A percentile compares a stretch with the other conserved stretches of the same genome.
These are phyloP conservation scores for Geranium incanum DNA, from an alignment of 441 rosid genomes.

Conservation along the genomic window DNA sequence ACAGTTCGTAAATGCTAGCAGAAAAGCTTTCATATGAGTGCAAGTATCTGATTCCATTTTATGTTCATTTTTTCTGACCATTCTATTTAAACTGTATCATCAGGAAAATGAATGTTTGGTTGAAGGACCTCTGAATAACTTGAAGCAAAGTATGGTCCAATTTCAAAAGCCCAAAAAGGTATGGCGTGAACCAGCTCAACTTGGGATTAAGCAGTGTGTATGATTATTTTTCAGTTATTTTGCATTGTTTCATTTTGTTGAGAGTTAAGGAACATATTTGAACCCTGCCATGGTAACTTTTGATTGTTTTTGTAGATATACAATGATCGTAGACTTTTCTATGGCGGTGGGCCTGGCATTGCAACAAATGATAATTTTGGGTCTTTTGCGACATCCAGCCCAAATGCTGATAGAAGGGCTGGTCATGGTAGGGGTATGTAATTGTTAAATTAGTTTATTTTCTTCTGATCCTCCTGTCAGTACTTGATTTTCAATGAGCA, in stretches of 20 bases:
- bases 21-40: neutral
- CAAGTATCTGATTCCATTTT: neutral
- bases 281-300: neutral
- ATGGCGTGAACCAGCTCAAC: conserved; percentile 4
- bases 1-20: neutral
- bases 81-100: conserved; percentile 13
- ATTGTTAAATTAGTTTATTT: conserved; percentile 10
- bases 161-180: conserved; percentile 98
- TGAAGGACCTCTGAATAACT: conserved; percentile 95
- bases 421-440: conserved; percentile 67
- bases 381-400: conserved; percentile 41
- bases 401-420: conserved; percentile 76
- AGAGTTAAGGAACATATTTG: neutral
- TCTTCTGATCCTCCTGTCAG: neutral
- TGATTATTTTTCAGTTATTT: neutral
- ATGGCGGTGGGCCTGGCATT: conserved; percentile 78
- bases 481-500: neutral
- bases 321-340: conserved; percentile 81
- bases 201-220: neutral
- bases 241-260: neutral
- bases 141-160: conserved; percentile 98
- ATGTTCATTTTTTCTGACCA: neutral
- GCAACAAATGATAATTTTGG: conserved; percentile 63
- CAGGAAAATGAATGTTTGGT: conserved; percentile 95
- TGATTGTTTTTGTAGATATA: conserved; percentile 47